Evolutionary conservation across 108 stramenopile species (phyloP).

Genomic region (Nannochloropsis gaditana): DNA sequence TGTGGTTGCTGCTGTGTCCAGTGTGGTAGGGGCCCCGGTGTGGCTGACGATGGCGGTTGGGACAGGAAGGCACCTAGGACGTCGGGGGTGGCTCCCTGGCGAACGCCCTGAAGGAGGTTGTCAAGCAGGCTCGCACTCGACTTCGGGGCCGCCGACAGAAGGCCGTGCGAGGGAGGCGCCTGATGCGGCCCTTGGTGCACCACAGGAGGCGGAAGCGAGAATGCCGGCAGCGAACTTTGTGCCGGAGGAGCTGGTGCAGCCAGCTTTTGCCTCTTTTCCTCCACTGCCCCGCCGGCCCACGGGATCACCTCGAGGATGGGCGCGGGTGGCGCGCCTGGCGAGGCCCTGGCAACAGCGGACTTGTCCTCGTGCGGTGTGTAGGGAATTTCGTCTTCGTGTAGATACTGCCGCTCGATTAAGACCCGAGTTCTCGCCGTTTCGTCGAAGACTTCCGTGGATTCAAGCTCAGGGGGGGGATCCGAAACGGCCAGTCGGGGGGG

Average conservation of each 20-base stretch:
- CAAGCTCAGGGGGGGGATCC: not conserved
- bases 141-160: not conserved
- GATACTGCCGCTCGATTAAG: not conserved
- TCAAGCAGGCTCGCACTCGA: not conserved
- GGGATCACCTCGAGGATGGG: not conserved
- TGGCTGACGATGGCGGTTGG: not conserved
- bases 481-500: not conserved
- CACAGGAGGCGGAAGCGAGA: not conserved
- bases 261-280: not conserved
- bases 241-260: not conserved
- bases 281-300: not conserved
- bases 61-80: not conserved
- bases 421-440: not conserved
- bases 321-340: not conserved
- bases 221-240: not conserved
- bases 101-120: not conserved
- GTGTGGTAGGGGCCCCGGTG: not conserved
- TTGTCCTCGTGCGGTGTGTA: not conserved
- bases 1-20: constrained; percentile 13
- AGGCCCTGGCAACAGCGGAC: not conserved
- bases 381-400: constrained; percentile 13
- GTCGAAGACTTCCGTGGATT: not conserved
- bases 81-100: not conserved
- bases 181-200: not conserved
- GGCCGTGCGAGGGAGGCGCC: not conserved